Conservation (phyloP, 2,329 filamentous ascomycete species). For the Hirsutella rhossiliensis region DNA sequence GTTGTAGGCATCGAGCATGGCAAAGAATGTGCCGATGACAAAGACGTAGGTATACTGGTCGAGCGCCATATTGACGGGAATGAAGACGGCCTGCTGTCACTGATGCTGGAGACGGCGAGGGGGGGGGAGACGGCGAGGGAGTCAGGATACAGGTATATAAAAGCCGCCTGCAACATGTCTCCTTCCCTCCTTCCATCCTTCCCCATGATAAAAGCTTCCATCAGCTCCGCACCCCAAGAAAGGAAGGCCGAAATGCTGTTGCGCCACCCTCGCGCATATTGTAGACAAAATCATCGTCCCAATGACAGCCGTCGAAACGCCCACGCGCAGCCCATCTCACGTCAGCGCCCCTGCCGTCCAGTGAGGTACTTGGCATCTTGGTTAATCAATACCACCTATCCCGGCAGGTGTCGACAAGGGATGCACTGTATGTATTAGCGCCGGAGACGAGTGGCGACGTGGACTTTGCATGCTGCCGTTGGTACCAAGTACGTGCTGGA, state of each 20-base stretch:
- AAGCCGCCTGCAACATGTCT: background rate
- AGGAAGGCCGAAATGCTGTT: background rate
- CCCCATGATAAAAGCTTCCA: background rate
- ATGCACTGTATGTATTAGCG: too few species aligned
- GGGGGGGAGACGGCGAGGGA: background rate
- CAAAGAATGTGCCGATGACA: slow-evolving; percentile 64
- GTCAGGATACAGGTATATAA: background rate
- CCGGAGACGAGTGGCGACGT: too few species aligned
- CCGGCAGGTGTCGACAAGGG: background rate
- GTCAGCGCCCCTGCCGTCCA: too few species aligned
- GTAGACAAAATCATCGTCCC: background rate
- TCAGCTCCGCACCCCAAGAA: background rate
- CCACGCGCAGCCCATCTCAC: background rate
- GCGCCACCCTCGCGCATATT: background rate
- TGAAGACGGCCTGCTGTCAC: background rate
- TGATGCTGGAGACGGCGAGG: background rate
- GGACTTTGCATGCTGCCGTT: too few species aligned
- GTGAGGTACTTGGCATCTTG: too few species aligned
- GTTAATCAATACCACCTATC: too few species aligned
- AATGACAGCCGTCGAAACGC: background rate
- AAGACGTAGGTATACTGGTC: slow-evolving; percentile 59
- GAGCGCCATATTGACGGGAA: slow-evolving; percentile 38
- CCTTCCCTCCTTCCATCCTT: too few species aligned
- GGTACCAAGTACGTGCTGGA: too few species aligned
- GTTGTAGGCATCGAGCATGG: slow-evolving; percentile 66